Evolutionary conservation across 2,329 filamentous ascomycete species (phyloP).

Genomic region (Eutypa lata): DNA sequence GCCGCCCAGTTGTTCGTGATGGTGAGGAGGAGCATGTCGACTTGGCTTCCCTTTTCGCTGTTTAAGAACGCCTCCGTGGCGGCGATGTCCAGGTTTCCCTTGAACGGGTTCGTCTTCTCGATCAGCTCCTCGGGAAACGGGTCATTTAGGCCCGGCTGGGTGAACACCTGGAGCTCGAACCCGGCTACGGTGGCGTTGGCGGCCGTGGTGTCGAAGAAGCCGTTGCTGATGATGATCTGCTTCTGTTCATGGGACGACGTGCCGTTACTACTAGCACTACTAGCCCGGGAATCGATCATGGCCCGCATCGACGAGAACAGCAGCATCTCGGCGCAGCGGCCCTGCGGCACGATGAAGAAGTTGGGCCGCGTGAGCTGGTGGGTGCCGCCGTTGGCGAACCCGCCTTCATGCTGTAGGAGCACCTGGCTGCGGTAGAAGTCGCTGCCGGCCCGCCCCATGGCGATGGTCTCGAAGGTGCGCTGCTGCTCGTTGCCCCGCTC

Average conservation of each 20-base stretch:
- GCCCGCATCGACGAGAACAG: slow-evolving; percentile 17
- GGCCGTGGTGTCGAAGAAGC: slow-evolving; percentile 20
- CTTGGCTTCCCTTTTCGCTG: slow-evolving; percentile 1
- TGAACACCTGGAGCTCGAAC: slow-evolving; percentile 14
- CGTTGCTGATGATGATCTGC: slow-evolving; percentile 16
- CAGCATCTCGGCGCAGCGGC: slow-evolving; percentile 18
- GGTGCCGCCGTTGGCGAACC: slow-evolving; percentile 18
- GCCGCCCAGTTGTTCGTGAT: slow-evolving; percentile 24
- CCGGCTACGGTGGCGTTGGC: slow-evolving; percentile 15
- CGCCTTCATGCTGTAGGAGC: slow-evolving; percentile 7
- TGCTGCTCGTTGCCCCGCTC: slow-evolving; percentile 10
- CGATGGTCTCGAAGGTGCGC: not conserved
- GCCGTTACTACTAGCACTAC: not conserved
- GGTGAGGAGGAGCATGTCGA: slow-evolving; percentile 17
- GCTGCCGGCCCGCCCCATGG: slow-evolving; percentile 5
- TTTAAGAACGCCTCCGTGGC: slow-evolving; percentile 10
- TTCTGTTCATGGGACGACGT: not conserved
- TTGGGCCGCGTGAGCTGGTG: slow-evolving; percentile 15
- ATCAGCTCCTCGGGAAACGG: slow-evolving; percentile 11
- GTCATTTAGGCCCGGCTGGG: slow-evolving; percentile 12
- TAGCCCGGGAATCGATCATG: not conserved
- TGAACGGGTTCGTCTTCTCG: slow-evolving; percentile 13
- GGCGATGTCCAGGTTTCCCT: slow-evolving; percentile 14
- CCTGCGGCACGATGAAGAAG: slow-evolving; percentile 23
- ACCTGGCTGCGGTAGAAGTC: slow-evolving; percentile 10